Evolutionary conservation across 495 filamentous ascomycete genomes (phyloP).

Genomic region (Talaromyces nanjingensis): DNA sequence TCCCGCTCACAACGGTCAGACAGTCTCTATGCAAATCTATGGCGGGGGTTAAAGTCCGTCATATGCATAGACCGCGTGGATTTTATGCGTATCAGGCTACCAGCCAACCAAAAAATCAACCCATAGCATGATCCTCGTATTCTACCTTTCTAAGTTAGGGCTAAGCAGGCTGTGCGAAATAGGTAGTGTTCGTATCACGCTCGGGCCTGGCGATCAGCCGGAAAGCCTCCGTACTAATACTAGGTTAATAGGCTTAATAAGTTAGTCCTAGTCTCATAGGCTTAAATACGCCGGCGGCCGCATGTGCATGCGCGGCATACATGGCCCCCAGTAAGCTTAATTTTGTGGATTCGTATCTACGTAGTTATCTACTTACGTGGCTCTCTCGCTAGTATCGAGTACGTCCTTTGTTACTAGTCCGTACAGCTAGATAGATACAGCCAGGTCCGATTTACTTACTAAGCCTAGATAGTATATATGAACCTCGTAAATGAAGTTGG

Average conservation of each 20-base stretch:
- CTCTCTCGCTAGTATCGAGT: background rate
- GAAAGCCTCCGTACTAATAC: background rate
- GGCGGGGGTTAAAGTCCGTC: background rate
- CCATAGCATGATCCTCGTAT: background rate
- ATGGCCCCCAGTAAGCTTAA: background rate
- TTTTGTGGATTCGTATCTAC: background rate
- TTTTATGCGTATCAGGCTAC: background rate
- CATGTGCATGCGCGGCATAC: background rate
- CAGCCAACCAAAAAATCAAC: background rate
- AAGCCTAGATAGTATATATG: background rate
- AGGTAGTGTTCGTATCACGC: background rate
- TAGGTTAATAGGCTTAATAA: background rate
- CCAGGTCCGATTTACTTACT: background rate
- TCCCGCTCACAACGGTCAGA: background rate
- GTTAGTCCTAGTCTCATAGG: background rate
- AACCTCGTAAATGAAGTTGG: background rate
- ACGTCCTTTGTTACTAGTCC: background rate
- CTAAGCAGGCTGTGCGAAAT: background rate
- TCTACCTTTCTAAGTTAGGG: background rate
- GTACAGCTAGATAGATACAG: background rate
- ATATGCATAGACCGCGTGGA: background rate
- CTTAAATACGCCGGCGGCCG: background rate
- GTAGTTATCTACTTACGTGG: no score
- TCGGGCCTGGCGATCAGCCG: background rate
- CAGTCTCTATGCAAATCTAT: background rate